Conservation (phyloP, 2,329 filamentous ascomycete genomes). For the Colletotrichum graminicola region DNA sequence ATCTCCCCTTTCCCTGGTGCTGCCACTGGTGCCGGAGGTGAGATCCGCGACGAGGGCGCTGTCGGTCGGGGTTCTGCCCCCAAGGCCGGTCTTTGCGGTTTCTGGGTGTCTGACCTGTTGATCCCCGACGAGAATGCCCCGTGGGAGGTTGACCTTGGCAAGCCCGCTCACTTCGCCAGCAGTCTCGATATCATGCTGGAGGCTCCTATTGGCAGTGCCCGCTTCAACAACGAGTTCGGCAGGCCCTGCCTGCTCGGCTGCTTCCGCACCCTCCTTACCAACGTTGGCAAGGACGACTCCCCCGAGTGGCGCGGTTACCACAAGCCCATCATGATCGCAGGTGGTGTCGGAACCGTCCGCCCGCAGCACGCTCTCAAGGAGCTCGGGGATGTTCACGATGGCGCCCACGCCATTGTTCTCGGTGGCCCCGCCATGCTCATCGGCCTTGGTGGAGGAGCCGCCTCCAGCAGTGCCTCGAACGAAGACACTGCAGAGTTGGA, state of each 20-base stretch:
- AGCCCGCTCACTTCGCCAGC: slow-evolving; percentile 91
- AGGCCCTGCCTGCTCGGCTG: slow-evolving; percentile 89
- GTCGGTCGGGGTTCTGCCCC: slow-evolving; percentile 93
- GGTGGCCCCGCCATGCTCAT: slow-evolving; percentile 98
- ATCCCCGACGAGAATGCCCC: slow-evolving; percentile 86
- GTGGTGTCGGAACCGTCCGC: slow-evolving; percentile 91
- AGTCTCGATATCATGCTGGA: slow-evolving; percentile 98
- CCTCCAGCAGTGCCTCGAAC: slow-evolving; percentile 89
- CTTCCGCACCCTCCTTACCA: slow-evolving; percentile 88
- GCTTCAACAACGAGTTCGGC: slow-evolving; percentile 98
- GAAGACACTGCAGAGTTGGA: slow-evolving; percentile 93
- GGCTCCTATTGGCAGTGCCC: slow-evolving; percentile 92
- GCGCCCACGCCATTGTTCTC: slow-evolving; percentile 92
- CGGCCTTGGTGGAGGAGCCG: slow-evolving; percentile 93
- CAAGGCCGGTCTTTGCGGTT: slow-evolving; percentile 91
- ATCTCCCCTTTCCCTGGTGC: slow-evolving; percentile 94
- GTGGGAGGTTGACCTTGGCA: slow-evolving; percentile 93
- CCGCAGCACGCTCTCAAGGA: slow-evolving; percentile 93
- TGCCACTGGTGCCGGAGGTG: slow-evolving; percentile 93
- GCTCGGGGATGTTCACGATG: slow-evolving; percentile 80
- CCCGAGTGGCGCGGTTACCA: slow-evolving; percentile 90
- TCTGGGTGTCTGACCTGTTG: slow-evolving; percentile 93
- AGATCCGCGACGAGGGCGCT: slow-evolving; percentile 95
- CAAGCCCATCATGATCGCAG: slow-evolving; percentile 98
- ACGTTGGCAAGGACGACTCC: slow-evolving; percentile 64